These are phyloP conservation scores for Biscogniauxia mediterranea DNA, from an alignment of 2,329 filamentous ascomycete genomes.

Conservation along the genomic window DNA sequence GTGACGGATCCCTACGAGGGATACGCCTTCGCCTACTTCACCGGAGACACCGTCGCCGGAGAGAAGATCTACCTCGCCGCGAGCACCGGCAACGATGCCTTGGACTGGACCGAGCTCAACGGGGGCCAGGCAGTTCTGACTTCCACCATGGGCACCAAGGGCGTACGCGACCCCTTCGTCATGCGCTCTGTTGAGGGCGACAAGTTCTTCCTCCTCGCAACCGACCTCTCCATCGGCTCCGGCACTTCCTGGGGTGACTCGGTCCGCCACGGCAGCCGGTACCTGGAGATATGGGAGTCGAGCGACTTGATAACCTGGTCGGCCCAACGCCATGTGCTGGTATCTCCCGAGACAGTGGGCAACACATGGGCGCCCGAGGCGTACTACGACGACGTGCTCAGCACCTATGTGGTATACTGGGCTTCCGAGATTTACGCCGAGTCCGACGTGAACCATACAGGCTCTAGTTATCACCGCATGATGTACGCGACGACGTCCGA, in stretches of 20 bases:
- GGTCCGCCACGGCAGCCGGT: constrained; percentile 46
- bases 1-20: constrained; percentile 32
- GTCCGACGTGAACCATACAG: constrained; percentile 40
- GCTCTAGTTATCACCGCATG: constrained; percentile 50
- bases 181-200: constrained; percentile 49
- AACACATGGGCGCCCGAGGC: constrained; percentile 56
- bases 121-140: constrained; percentile 44
- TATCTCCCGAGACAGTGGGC: constrained; percentile 48
- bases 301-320: constrained; percentile 51
- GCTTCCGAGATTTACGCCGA: constrained; percentile 44
- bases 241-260: constrained; percentile 52
- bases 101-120: constrained; percentile 51
- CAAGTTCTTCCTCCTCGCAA: constrained; percentile 52
- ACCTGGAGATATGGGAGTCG: constrained; percentile 54
- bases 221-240: constrained; percentile 52
- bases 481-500: constrained; percentile 50
- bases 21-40: constrained; percentile 54
- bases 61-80: constrained; percentile 54
- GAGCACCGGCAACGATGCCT: constrained; percentile 51
- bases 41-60: constrained; percentile 40
- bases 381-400: constrained; percentile 44
- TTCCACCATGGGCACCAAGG: constrained; percentile 46
- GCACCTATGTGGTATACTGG: constrained; percentile 48
- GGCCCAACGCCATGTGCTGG: constrained; percentile 46
- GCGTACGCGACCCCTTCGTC: constrained; percentile 52